phyloP scores from a whole-genome alignment of 495 filamentous ascomycete species.

The Hypomontagnella submonticulosa region DNA sequence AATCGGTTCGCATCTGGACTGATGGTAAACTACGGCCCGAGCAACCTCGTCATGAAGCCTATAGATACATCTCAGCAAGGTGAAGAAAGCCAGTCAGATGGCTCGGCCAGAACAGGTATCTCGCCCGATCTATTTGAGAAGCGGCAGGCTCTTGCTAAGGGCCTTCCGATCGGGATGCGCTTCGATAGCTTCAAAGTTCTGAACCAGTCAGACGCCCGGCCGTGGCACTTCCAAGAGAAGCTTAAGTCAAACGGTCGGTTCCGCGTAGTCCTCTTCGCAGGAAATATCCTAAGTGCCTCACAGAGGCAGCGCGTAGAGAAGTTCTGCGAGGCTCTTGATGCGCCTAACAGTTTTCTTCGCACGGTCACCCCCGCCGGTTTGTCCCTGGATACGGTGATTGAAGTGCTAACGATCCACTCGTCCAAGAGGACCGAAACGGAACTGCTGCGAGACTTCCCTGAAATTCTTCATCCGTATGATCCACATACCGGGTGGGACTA shows the following conservation, averaged over 20 bases:
- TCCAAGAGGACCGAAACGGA: slow-evolving; percentile 61
- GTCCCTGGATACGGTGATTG: slow-evolving; percentile 59
- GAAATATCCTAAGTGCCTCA: slow-evolving; percentile 59
- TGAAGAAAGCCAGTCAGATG: slow-evolving; percentile 67
- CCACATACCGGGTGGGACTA: slow-evolving; percentile 72
- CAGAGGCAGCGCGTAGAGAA: slow-evolving; percentile 60
- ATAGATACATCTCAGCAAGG: slow-evolving; percentile 36
- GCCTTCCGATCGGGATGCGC: slow-evolving; percentile 64
- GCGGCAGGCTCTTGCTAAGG: slow-evolving; percentile 51
- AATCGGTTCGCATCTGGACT: slow-evolving; percentile 48
- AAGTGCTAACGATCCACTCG: slow-evolving; percentile 71
- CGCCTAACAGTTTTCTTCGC: slow-evolving; percentile 50
- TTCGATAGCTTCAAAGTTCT: slow-evolving; percentile 70
- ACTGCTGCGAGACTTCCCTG: slow-evolving; percentile 66
- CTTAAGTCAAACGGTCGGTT: slow-evolving; percentile 68
- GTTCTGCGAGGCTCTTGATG: slow-evolving; percentile 56
- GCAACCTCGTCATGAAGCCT: slow-evolving; percentile 33
- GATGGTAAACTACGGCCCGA: slow-evolving; percentile 41
- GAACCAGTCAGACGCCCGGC: slow-evolving; percentile 67
- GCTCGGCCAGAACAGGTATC: slow-evolving; percentile 65
- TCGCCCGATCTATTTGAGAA: slow-evolving; percentile 35
- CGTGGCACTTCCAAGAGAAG: slow-evolving; percentile 62
- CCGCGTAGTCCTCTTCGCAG: slow-evolving; percentile 72
- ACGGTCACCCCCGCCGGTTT: slow-evolving; percentile 58
- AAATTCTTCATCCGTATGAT: slow-evolving; percentile 66